Evolutionary conservation across 306 rosid species (phyloP).

Genomic region (Cicer arietinum): DNA sequence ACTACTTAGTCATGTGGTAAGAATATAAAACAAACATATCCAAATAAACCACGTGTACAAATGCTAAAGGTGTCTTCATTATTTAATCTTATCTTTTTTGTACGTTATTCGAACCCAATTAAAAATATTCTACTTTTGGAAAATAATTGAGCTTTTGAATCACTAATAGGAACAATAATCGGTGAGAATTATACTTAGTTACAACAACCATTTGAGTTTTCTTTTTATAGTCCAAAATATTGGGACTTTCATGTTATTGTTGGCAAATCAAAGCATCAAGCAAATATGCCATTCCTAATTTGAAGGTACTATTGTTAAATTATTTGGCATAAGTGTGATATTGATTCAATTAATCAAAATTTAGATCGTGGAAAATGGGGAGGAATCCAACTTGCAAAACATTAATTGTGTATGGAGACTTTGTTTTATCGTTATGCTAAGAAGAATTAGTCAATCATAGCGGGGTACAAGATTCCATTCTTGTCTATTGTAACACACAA

Average conservation of each 20-base stretch:
- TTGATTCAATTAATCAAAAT: conserved; percentile 3
- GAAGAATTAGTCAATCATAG: conserved; percentile 25
- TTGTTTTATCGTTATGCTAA: conserved; percentile 16
- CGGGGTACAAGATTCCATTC: conserved; percentile 1
- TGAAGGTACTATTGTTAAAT: conserved; percentile 10
- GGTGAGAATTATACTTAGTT: background rate
- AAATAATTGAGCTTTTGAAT: conserved; percentile 40
- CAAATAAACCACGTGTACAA: conserved; percentile 32
- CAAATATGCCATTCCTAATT: background rate
- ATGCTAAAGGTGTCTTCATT: conserved; percentile 26
- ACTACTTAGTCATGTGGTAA: background rate
- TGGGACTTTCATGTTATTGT: background rate
- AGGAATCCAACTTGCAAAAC: conserved; percentile 21
- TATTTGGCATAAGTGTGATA: background rate
- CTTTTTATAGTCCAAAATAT: conserved; percentile 13
- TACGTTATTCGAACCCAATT: background rate
- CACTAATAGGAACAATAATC: background rate
- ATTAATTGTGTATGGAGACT: background rate
- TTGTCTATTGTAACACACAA: background rate
- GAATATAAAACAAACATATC: conserved; percentile 14
- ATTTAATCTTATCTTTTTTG: conserved; percentile 44
- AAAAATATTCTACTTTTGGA: background rate
- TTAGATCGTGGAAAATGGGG: background rate
- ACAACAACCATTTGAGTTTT: conserved; percentile 16
- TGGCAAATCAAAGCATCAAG: conserved; percentile 23